These are phyloP conservation scores for Cyclotella atomus DNA, from an alignment of 108 stramenopile genomes.

Conservation along the genomic window DNA sequence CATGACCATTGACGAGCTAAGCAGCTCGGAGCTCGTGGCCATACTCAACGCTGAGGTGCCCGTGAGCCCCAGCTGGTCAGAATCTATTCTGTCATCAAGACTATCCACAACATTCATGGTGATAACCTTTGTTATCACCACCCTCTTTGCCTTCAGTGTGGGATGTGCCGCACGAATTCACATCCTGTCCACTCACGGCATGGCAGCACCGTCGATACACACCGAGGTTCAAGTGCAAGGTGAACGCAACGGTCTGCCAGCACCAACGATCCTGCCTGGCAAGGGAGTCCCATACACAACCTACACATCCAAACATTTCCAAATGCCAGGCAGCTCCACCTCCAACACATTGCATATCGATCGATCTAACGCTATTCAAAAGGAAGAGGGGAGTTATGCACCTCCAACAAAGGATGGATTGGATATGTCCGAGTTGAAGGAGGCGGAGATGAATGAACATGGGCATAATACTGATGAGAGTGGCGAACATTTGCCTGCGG, in stretches of 20 bases:
- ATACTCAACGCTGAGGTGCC: background rate
- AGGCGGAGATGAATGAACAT: constrained; percentile 14
- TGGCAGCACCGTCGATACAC: no score
- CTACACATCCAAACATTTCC: constrained; percentile 67
- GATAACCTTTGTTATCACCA: background rate
- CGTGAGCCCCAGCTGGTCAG: background rate
- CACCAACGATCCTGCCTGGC: constrained; percentile 40
- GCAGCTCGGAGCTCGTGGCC: background rate
- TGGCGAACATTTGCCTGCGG: constrained; percentile 59
- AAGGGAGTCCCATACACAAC: constrained; percentile 51
- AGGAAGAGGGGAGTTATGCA: background rate
- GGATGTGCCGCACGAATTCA: background rate
- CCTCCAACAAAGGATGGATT: background rate
- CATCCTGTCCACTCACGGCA: background rate
- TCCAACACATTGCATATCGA: constrained; percentile 24
- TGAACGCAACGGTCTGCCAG: constrained; percentile 20
- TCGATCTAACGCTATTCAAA: constrained; percentile 3
- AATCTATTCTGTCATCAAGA: background rate
- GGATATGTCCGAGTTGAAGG: background rate
- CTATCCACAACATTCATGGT: background rate
- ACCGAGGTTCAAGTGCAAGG: background rate
- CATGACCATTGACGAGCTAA: constrained; percentile 2
- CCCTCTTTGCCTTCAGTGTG: constrained; percentile 3
- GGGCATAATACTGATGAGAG: constrained; percentile 2
- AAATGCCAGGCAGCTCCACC: constrained; percentile 12